These are phyloP conservation scores for Neonothopanus nambi DNA, from an alignment of 1,284 basidiomycete genomes.

Conservation along the genomic window DNA sequence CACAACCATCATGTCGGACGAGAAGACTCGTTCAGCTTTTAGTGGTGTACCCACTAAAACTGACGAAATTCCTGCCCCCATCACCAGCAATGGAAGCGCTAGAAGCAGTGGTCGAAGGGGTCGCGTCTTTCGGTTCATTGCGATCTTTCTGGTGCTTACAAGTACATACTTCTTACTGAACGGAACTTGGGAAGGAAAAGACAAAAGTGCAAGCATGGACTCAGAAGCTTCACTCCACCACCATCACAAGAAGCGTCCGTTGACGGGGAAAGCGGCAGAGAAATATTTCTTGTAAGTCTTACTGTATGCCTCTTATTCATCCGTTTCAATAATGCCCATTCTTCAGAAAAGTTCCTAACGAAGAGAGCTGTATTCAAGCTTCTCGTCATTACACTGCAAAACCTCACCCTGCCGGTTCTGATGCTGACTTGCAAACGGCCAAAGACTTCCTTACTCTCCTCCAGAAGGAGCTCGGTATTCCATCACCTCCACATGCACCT, in stretches of 20 bases:
- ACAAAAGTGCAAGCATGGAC: no score
- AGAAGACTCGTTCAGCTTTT: constrained; percentile 2
- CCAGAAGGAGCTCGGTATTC: constrained; percentile 46
- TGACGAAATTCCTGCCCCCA: constrained; percentile 10
- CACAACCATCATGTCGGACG: constrained; percentile 7
- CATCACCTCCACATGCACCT: constrained; percentile 33
- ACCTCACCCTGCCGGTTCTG: constrained; percentile 56
- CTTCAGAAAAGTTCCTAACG: constrained; percentile 47
- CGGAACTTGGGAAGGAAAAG: not conserved
- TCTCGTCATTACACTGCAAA: constrained; percentile 47
- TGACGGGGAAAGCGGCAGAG: constrained; percentile 16
- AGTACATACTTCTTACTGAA: not conserved
- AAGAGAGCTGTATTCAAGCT: constrained; percentile 42
- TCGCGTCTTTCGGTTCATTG: not conserved
- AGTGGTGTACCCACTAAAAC: not conserved
- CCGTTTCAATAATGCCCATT: not conserved
- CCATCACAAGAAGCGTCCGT: not conserved
- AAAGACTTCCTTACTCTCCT: constrained; percentile 49
- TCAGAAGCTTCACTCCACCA: no score
- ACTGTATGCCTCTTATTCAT: not conserved
- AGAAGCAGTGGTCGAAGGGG: not conserved
- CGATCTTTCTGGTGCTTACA: not conserved
- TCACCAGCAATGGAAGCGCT: not conserved
- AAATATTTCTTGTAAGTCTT: constrained; percentile 17
- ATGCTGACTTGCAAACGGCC: constrained; percentile 51